phyloP scores from a whole-genome alignment of 1,284 basidiomycete species.

The Leccinum ponderosum region DNA sequence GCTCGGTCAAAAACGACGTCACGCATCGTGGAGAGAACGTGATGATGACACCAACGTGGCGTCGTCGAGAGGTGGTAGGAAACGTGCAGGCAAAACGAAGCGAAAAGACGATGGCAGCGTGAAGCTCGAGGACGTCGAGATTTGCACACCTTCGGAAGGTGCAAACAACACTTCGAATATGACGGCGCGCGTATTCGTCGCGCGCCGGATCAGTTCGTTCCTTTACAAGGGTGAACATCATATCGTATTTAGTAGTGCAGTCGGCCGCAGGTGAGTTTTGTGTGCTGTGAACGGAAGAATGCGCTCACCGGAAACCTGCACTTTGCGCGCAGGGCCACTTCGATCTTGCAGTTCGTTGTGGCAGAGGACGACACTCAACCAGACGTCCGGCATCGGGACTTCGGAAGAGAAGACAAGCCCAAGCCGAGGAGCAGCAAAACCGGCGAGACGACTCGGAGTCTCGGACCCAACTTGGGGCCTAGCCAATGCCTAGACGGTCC shows the following conservation, averaged over 20 bases:
- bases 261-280: conserved; percentile 53
- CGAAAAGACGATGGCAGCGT: conserved; percentile 14
- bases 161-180: conserved; percentile 30
- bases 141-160: neutral
- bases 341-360: conserved; percentile 55
- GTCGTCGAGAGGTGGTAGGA: conserved; percentile 24
- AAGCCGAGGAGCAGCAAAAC: too few species aligned
- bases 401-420: conserved; percentile 32
- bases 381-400: conserved; percentile 46
- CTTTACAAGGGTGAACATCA: conserved; percentile 34
- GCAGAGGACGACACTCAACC: conserved; percentile 30
- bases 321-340: conserved; percentile 54
- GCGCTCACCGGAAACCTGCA: neutral
- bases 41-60: conserved; percentile 37
- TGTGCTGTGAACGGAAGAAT: neutral
- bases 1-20: conserved; percentile 66
- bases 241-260: conserved; percentile 57
- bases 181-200: conserved; percentile 45
- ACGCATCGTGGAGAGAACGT: conserved; percentile 36
- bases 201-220: conserved; percentile 25
- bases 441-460: too few species aligned
- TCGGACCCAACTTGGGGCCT: too few species aligned
- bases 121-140: conserved; percentile 9
- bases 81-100: conserved; percentile 27
- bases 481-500: too few species aligned